Evolutionary conservation across 2,329 filamentous ascomycete species (phyloP), one percentile per base, ranked within the genome.

Genomic region (Amesomyces nigricolor): DNA sequence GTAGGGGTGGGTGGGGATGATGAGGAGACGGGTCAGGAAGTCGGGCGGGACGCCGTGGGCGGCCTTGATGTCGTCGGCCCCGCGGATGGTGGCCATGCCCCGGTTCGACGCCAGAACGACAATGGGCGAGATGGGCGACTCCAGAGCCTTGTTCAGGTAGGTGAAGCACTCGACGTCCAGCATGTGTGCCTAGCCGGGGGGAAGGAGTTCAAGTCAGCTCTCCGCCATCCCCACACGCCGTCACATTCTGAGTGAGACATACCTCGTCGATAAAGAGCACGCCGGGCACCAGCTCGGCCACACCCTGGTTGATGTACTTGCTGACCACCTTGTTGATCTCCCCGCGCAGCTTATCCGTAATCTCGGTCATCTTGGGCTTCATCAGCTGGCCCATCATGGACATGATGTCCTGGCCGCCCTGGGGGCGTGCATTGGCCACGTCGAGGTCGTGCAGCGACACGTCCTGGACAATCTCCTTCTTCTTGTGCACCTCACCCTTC

Each of bases 341-440:
- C 54, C 83, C 78, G 58, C 94, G 84, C 67, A 99, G 77, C 78
- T 99, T 99, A 74, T 99, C 94, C 30, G 94, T 99, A 68, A 99
- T 97, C 72, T 99, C 94, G 5, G 94, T 99, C 85, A 96, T 96
- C 78, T 95, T 95, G 59, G 94, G 94, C 81, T 97, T 97, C 91
- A 97, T 96, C 68, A 99, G 76, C 74, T 99, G 94, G 66, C 94
- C 94, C 92, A 99, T 97, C 94, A 99, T 97, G 77, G 91, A 96
- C 91, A 99, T 97, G 63, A 99, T 95, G 72, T 99, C 94, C 78
- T 99, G 94, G 44, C 94, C 94, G 51, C 94, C 94, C 76, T 97
- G 91, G 4, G 94, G 94, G 66, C 92, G 80, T 13, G 94, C 88
- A 67, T 99, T 99, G 62, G 94, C 94, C 60, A 97, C 87, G 68